Percentiles rank a stretch among this genome's conserved stretches.
phyloP scores from a whole-genome alignment of 2,329 filamentous ascomycete species.

The Chaetomium strumarium region DNA sequence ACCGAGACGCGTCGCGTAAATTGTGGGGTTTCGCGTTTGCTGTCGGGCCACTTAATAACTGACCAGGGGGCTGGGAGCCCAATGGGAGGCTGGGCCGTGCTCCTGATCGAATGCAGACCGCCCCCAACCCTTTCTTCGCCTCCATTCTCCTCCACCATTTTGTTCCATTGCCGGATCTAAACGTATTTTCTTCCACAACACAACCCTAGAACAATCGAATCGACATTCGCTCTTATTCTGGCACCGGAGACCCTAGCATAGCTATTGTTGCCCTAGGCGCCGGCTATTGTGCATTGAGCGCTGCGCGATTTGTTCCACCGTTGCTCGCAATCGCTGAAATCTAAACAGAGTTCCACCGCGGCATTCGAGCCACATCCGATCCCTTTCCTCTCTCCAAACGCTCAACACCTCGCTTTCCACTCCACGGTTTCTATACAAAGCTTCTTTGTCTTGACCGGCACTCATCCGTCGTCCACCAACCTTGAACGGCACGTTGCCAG shows the following conservation, averaged over 20 bases:
- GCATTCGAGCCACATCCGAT: background rate
- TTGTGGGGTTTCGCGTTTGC: conserved; percentile 22
- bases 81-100: conserved; percentile 20
- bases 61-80: conserved; percentile 12
- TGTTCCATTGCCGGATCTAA: conserved; percentile 7
- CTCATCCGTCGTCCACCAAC: background rate
- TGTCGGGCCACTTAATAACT: conserved; percentile 14
- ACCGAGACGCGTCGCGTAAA: conserved; percentile 15
- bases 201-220: background rate
- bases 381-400: background rate
- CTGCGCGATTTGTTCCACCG: conserved; percentile 19
- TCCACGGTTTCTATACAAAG: background rate
- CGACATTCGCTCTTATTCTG: background rate
- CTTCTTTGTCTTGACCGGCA: background rate
- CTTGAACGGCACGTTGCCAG: background rate
- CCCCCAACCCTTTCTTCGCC: conserved; percentile 23
- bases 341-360: background rate
- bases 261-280: conserved; percentile 15
- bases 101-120: conserved; percentile 16
- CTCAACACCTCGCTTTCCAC: background rate
- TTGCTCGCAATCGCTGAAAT: background rate
- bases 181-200: conserved; percentile 3
- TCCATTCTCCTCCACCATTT: conserved; percentile 18
- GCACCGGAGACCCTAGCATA: conserved; percentile 9
- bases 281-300: background rate